A percentile compares a stretch with the other conserved stretches of the same genome.
phyloP scores from a whole-genome alignment of 768 basidiomycete genomes.

The Tulasnella sp. region DNA sequence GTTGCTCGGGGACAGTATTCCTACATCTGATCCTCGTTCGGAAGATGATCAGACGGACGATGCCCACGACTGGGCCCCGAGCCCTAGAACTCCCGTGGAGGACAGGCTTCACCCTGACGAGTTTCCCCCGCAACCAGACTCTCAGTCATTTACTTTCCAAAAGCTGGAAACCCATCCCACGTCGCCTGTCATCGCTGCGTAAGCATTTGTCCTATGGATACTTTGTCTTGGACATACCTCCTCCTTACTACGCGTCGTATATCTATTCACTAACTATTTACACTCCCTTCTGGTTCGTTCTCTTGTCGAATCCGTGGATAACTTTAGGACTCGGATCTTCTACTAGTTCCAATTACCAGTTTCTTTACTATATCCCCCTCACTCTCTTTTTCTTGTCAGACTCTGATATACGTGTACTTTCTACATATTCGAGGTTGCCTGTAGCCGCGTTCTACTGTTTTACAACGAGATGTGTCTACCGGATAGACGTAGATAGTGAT shows the following conservation, averaged over 20 bases:
- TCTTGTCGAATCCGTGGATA: no score
- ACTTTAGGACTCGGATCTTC: no score
- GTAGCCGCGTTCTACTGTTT: no score
- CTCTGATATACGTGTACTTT: neutral
- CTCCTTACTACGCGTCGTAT: neutral
- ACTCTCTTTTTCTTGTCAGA: neutral
- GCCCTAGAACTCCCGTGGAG: conserved; percentile 1
- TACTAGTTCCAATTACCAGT: no score
- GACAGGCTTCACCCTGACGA: neutral
- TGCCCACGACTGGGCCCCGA: neutral
- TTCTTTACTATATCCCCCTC: neutral
- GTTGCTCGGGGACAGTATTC: conserved; percentile 15
- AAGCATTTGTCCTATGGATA: neutral
- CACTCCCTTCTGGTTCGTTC: no score
- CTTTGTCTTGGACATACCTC: neutral
- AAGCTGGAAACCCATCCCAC: neutral
- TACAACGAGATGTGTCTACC: no score
- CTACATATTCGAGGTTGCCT: no score
- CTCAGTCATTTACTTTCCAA: neutral
- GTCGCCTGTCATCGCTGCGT: neutral
- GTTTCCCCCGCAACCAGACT: neutral
- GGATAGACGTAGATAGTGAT: no score
- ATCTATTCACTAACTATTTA: no score
- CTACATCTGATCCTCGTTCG: neutral
- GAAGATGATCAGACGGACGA: conserved; percentile 15